Conservation (phyloP, 139 green algal species). For the Chlamydomonas incerta region DNA sequence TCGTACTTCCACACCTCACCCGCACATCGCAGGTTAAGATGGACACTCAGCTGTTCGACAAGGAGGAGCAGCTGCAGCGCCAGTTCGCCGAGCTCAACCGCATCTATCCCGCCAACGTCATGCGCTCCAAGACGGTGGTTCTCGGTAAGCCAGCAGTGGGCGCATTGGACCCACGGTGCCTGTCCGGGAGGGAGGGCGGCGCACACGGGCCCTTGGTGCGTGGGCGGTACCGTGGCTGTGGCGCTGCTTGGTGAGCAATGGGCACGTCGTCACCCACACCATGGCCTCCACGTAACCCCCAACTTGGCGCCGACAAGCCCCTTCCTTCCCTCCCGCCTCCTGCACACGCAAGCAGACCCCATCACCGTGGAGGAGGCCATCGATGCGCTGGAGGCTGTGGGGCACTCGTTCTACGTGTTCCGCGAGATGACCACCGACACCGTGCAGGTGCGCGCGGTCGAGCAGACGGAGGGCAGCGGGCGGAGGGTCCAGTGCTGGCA, state of each 20-base stretch:
- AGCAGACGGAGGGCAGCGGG: too few species aligned
- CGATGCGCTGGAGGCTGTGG: conserved; percentile 68
- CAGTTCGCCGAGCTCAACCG: conserved; percentile 58
- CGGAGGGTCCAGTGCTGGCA: too few species aligned
- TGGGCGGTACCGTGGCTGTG: too few species aligned
- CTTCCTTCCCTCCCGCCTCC: background rate
- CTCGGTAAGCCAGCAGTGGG: background rate
- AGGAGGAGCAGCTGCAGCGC: conserved; percentile 37
- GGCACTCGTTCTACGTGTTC: conserved; percentile 75
- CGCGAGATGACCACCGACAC: conserved; percentile 53
- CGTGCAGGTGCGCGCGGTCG: conserved; percentile 54
- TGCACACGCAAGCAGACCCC: conserved; percentile 36
- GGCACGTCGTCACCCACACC: too few species aligned
- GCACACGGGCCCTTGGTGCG: too few species aligned
- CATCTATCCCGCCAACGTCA: conserved; percentile 42
- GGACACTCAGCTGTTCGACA: conserved; percentile 30
- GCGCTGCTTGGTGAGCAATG: too few species aligned
- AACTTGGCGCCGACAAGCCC: too few species aligned
- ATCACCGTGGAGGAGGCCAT: conserved; percentile 72
- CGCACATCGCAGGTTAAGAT: conserved; percentile 17
- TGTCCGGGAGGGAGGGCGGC: too few species aligned
- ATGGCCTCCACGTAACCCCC: too few species aligned
- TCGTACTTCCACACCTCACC: too few species aligned
- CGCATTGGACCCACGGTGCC: too few species aligned
- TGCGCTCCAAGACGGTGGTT: conserved; percentile 36